Conservation (phyloP, 2,329 filamentous ascomycete genomes). For the Neonectria sp. region DNA sequence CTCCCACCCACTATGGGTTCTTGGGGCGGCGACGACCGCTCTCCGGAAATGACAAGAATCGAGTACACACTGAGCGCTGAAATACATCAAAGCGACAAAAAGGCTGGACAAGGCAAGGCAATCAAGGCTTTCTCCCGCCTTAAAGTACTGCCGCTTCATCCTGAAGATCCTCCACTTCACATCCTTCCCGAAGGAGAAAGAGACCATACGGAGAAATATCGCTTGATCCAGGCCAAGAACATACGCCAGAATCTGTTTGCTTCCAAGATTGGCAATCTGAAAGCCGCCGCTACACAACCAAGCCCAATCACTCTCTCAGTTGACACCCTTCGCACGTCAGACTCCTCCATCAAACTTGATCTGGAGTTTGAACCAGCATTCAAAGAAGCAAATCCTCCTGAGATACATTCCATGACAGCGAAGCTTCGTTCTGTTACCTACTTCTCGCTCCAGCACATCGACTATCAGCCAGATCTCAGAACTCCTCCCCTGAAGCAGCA, state of each 20-base stretch:
- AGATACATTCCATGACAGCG: neutral
- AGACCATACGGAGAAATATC: slow-evolving; percentile 25
- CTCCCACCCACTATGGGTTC: slow-evolving; percentile 38
- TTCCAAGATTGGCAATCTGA: slow-evolving; percentile 29
- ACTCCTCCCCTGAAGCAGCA: neutral
- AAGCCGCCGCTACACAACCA: slow-evolving; percentile 29
- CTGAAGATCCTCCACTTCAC: slow-evolving; percentile 37
- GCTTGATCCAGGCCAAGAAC: slow-evolving; percentile 31
- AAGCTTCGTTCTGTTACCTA: neutral
- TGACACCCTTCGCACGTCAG: slow-evolving; percentile 32
- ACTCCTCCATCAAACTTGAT: slow-evolving; percentile 20
- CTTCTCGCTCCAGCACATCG: neutral
- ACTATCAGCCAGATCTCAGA: neutral
- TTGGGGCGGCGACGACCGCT: slow-evolving; percentile 40
- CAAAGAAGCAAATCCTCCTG: neutral
- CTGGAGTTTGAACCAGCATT: slow-evolving; percentile 36
- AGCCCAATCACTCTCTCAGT: slow-evolving; percentile 33
- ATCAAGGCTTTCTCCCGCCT: slow-evolving; percentile 25
- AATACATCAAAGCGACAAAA: slow-evolving; percentile 20
- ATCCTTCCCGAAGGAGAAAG: slow-evolving; percentile 2
- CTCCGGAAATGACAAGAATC: slow-evolving; percentile 31
- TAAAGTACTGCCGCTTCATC: slow-evolving; percentile 36
- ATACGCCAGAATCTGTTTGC: slow-evolving; percentile 38
- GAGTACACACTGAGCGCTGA: slow-evolving; percentile 16
- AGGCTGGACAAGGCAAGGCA: neutral